Evolutionary conservation across 306 rosid species (phyloP).

Genomic region (Citrullus mucosospermus): DNA sequence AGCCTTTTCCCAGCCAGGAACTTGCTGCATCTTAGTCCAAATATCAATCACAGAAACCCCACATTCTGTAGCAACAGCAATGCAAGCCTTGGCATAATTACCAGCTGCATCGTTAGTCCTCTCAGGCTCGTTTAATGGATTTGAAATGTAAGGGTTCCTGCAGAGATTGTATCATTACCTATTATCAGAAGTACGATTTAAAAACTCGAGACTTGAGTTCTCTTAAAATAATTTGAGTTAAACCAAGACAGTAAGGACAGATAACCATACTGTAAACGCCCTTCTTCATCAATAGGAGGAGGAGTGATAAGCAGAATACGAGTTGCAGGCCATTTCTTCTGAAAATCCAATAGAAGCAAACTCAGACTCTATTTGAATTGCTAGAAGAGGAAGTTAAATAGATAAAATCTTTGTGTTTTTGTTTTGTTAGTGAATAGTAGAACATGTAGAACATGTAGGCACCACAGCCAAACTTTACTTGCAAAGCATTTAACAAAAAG

Average conservation of each 20-base stretch:
- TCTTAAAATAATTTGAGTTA: background rate
- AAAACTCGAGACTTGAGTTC: background rate
- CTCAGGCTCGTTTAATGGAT: slow-evolving; percentile 57
- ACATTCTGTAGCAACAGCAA: slow-evolving; percentile 44
- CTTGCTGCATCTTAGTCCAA: slow-evolving; percentile 78
- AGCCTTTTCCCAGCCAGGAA: slow-evolving; percentile 40
- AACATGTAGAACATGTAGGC: background rate
- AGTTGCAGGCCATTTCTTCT: slow-evolving; percentile 67
- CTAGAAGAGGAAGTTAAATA: background rate
- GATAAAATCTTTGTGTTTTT: background rate
- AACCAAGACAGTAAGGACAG: background rate
- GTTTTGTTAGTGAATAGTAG: background rate
- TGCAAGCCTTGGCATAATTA: slow-evolving; percentile 57
- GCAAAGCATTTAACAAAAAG: background rate
- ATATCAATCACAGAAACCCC: slow-evolving; percentile 45
- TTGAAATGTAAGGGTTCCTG: slow-evolving; percentile 45
- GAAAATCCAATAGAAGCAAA: slow-evolving; percentile 15
- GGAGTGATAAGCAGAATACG: slow-evolving; percentile 59
- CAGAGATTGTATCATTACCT: background rate
- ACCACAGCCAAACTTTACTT: too few relatives aligned
- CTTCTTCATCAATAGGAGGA: slow-evolving; percentile 81
- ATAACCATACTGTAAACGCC: slow-evolving; percentile 40
- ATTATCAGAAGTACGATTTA: background rate
- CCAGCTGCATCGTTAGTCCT: slow-evolving; percentile 83
- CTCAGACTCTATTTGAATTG: background rate